Base-by-base conservation (phyloP, 2,329 filamentous ascomycete species). In the Pestalotiopsis sp. region DNA sequence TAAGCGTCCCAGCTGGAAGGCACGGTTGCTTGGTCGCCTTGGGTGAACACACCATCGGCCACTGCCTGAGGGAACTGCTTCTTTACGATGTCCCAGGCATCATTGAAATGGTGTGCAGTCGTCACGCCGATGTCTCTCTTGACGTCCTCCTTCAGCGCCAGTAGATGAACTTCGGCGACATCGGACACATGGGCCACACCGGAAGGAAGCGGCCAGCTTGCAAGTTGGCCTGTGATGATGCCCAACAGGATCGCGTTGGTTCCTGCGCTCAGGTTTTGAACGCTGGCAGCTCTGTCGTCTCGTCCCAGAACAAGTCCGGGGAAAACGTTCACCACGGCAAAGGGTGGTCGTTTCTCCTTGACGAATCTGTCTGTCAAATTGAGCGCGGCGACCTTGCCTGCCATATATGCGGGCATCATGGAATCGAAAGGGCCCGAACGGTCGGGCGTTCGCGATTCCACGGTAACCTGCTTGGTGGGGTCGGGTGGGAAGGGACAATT, bases 291-390 rank as follows among this genome's bases (percentile, higher is more conserved):
- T 38, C 63, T 31, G 6, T 72, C 60, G 36, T 72, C 70, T 3
- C 49, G 7, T 13, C 70, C 70, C 13, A 71, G 68, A 9, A 70
- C 70, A 5, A 62, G 67, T 14, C 70, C 69, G 17, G 70, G 70
- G 45, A 69, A 69, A 56, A 72, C 45, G 45, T 68, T 41, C 25
- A 66, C 61, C 0, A 70, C 31, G 4, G 58, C 58, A 20, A 70
- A 71, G 9, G 41, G 13, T 1, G 68, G 68, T 12, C 60, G 65
- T 13, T 57, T n/a, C 0, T 70, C 60, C 25, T 64, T 45, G 66
- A 69, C 45, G 45, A 72, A 72, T 25, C 13, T 3, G 14, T 72
- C 70, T 12, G 63, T 65, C n/a, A 63, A 52, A 39, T 72, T 72
- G 6, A 69, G 64, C 7, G 62, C 67, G 0, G 57, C 70, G 49